Evolutionary conservation across 2,329 filamentous ascomycete genomes (phyloP).

Genomic region (Gyromitra esculenta): DNA sequence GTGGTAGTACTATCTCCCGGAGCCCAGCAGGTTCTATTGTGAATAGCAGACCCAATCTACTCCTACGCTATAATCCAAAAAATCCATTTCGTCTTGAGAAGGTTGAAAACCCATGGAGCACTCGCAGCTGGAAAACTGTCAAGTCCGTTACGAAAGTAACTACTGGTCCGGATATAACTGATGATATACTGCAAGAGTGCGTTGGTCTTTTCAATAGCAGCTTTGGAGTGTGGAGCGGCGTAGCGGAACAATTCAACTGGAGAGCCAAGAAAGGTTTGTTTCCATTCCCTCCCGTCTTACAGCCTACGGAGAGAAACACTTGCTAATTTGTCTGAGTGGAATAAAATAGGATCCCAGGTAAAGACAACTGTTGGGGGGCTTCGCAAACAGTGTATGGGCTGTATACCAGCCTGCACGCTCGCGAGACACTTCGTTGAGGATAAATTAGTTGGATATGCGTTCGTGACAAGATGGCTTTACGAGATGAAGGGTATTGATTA

Average conservation of each 20-base stretch:
- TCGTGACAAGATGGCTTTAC: slow-evolving; percentile 26
- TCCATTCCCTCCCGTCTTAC: neutral
- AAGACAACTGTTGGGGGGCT: slow-evolving; percentile 9
- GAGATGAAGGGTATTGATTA: slow-evolving; percentile 17
- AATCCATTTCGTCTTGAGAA: slow-evolving; percentile 28
- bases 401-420: slow-evolving; percentile 24
- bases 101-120: slow-evolving; percentile 27
- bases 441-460: slow-evolving; percentile 39
- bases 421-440: slow-evolving; percentile 22
- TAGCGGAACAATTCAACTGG: slow-evolving; percentile 6
- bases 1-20: neutral
- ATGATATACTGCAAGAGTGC: slow-evolving; percentile 35
- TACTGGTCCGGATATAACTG: slow-evolving; percentile 24
- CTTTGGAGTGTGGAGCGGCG: slow-evolving; percentile 29
- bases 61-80: slow-evolving; percentile 23
- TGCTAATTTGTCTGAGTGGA: neutral
- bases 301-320: neutral
- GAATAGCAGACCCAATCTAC: neutral
- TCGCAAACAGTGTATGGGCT: slow-evolving; percentile 22
- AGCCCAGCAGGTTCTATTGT: neutral
- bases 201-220: slow-evolving; percentile 17
- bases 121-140: slow-evolving; percentile 11
- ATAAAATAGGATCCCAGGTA: slow-evolving; percentile 12
- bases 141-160: slow-evolving; percentile 6
- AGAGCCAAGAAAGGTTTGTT: slow-evolving; percentile 25